Conservation (phyloP, 176 grass and related monocot species). For the Avena insularis region DNA sequence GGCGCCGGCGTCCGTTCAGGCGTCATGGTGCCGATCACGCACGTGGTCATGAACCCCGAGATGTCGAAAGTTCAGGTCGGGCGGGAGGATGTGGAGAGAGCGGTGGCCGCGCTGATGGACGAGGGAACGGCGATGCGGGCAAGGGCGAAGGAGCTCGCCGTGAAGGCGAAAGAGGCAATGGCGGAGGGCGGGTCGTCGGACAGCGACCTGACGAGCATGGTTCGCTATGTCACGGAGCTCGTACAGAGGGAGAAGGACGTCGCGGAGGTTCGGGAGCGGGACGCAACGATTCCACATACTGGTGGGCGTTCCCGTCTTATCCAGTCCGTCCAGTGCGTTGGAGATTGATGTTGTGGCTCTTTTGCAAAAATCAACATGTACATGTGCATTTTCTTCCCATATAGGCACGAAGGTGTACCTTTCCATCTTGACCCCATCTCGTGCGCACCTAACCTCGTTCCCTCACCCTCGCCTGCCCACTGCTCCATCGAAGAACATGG, state of each 20-base stretch:
- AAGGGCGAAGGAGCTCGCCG: constrained; percentile 40
- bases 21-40: constrained; percentile 21
- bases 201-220: constrained; percentile 30
- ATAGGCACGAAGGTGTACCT: too few species aligned
- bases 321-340: too few species aligned
- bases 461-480: too few species aligned
- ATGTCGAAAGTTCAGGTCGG: constrained; percentile 16
- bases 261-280: not conserved
- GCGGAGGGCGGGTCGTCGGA: constrained; percentile 56
- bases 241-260: not conserved
- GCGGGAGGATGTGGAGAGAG: constrained; percentile 34
- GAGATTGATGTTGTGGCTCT: too few species aligned
- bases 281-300: too few species aligned
- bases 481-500: too few species aligned
- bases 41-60: not conserved
- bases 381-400: too few species aligned
- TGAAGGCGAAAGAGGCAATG: constrained; percentile 33
- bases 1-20: constrained; percentile 49
- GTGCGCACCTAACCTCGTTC: too few species aligned
- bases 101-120: constrained; percentile 51
- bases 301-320: too few species aligned
- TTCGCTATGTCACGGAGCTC: constrained; percentile 6
- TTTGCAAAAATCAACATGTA: too few species aligned
- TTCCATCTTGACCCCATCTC: too few species aligned
- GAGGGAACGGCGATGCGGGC: constrained; percentile 13